Evolutionary conservation across 2,329 filamentous ascomycete genomes (phyloP).

Genomic region (Fusarium bactridioides): DNA sequence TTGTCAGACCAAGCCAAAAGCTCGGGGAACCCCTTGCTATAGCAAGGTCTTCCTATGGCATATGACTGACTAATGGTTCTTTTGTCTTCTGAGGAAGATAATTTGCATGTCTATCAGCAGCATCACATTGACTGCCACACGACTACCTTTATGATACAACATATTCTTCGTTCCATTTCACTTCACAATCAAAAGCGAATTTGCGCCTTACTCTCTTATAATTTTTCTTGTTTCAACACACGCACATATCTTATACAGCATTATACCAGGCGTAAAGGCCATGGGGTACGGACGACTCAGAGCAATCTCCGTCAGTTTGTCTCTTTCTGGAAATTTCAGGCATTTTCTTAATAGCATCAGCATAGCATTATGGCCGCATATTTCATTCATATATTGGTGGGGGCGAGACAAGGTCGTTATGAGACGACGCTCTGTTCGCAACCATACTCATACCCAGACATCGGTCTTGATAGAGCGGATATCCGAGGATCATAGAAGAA

Average conservation of each 20-base stretch:
- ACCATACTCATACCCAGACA: constrained; percentile 19
- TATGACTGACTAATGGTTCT: not conserved
- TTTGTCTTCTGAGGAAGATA: not conserved
- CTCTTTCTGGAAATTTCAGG: constrained; percentile 17
- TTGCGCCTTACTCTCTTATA: constrained; percentile 2
- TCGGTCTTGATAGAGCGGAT: constrained; percentile 34
- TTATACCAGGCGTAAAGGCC: constrained; percentile 37
- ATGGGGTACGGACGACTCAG: constrained; percentile 22
- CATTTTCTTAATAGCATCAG: constrained; percentile 18
- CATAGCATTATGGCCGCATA: constrained; percentile 8
- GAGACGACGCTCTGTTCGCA: not conserved
- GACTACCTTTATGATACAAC: not conserved
- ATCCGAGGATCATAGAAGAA: constrained; percentile 27
- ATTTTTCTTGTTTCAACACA: not conserved
- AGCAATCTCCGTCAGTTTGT: constrained; percentile 14
- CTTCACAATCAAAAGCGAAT: not conserved
- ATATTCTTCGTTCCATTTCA: not conserved
- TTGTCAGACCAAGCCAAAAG: no score
- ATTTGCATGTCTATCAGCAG: not conserved
- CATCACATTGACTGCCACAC: not conserved
- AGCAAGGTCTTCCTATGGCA: no score
- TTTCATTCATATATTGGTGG: constrained; percentile 4
- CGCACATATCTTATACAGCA: constrained; percentile 25
- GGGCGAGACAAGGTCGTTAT: not conserved
- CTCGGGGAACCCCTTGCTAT: no score